Conservation (phyloP, 148 eudicot genomes). For the Arctostaphylos glauca region DNA sequence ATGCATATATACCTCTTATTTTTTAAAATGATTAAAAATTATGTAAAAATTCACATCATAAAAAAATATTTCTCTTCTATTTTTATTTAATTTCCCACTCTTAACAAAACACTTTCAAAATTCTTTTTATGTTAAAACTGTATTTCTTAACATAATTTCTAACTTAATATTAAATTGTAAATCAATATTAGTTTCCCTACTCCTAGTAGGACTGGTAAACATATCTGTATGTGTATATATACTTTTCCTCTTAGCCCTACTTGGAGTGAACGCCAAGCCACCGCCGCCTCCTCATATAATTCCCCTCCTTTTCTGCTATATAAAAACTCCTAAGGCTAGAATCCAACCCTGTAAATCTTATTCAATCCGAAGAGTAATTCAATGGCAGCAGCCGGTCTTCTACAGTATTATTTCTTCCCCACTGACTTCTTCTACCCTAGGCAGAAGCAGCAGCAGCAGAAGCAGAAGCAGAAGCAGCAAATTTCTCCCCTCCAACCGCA, state of each 20-base stretch:
- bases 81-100: no score
- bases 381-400: background rate
- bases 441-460: background rate
- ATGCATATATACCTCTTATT: no score
- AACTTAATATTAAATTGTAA: no score
- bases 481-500: background rate
- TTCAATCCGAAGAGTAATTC: background rate
- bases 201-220: no score
- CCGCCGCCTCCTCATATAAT: background rate
- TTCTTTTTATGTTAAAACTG: no score
- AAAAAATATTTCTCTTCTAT: no score
- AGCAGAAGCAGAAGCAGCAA: background rate
- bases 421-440: slow-evolving; percentile 5
- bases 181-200: no score
- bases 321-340: background rate
- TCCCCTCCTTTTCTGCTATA: background rate
- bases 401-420: slow-evolving; percentile 10
- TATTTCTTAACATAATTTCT: no score
- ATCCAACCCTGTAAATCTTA: background rate
- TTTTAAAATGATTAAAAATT: no score
- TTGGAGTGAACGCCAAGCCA: background rate
- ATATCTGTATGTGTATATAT: no score
- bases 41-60: no score
- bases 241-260: background rate
- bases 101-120: no score